Conservation (phyloP, 495 filamentous ascomycete species). For the Penicillium simplicissimum region DNA sequence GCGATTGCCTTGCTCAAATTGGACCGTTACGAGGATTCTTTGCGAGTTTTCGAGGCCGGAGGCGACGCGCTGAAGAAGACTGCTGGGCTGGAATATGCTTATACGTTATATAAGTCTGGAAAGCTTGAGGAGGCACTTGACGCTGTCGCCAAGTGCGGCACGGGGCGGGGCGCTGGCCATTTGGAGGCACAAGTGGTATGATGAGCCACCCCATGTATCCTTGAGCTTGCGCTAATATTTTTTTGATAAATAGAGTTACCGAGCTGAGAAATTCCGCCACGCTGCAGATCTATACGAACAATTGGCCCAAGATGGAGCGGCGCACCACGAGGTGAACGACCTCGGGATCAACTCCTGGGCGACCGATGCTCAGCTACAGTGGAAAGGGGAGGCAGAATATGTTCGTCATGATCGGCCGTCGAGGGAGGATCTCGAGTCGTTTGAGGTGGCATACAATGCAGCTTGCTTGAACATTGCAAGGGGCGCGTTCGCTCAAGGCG, state of each 20-base stretch:
- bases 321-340: slow-evolving; percentile 77
- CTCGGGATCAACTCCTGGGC: slow-evolving; percentile 82
- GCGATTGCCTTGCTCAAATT: slow-evolving; percentile 87
- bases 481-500: slow-evolving; percentile 71
- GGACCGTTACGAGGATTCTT: slow-evolving; percentile 88
- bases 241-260: slow-evolving; percentile 61
- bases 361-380: slow-evolving; percentile 81
- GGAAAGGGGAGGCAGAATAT: slow-evolving; percentile 62
- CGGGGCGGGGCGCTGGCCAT: slow-evolving; percentile 69
- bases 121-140: slow-evolving; percentile 68
- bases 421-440: slow-evolving; percentile 81
- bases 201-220: slow-evolving; percentile 37
- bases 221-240: slow-evolving; percentile 6
- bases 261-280: slow-evolving; percentile 75
- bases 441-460: slow-evolving; percentile 92
- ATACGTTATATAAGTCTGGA: slow-evolving; percentile 88
- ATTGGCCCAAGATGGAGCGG: slow-evolving; percentile 49
- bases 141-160: slow-evolving; percentile 51
- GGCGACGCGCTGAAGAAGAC: slow-evolving; percentile 65
- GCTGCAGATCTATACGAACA: slow-evolving; percentile 69
- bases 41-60: slow-evolving; percentile 71
- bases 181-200: slow-evolving; percentile 83
- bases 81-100: slow-evolving; percentile 79
- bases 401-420: slow-evolving; percentile 57
- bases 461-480: slow-evolving; percentile 84